Evolutionary conservation across 2,329 filamentous ascomycete species (phyloP), one percentile per base, ranked within the genome.

Genomic region (Diaporthe batatas): DNA sequence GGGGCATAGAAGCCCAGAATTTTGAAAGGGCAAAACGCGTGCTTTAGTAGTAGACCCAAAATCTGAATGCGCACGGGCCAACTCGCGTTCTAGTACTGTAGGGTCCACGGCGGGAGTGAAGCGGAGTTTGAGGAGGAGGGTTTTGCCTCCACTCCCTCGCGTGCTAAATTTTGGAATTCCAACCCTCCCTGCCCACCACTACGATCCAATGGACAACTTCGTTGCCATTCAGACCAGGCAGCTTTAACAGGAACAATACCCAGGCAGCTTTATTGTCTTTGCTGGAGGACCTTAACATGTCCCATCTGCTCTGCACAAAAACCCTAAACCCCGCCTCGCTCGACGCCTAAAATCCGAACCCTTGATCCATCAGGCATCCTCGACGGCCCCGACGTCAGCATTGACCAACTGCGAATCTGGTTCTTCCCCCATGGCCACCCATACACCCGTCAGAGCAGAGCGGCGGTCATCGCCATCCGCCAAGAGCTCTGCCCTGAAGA

Each of bases 401-500:
- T 42, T 44, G 57, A 44, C 42, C 67, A 21, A 32, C 39, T 51
- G 59, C 47, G 32, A 53, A 34, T 21, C 29, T 39, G 54, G 53
- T 14, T 58, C 44, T 29, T 10, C 51, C 18, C 34, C 23, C 36
- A 75, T 75, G 74, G 74, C 74, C 58, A 74, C 72, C 18, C 55
- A 67, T 32, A 75, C 74, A 3, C 74, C 74, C 12, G 42, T 72
- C n/a, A 69, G 72, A 58, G 36, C 72, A 68, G 62, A 70, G 65
- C 51, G 69, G 57, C 72, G 65, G 44, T 51, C 65, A 53, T 74
- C 72, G 58, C 74, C 74, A 69, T 49, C 65, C 16, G 53, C 59
- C 57, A 74, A 70, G 23, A 72, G 69, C 64, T 72, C 74, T 49
- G 69, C 72, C 7, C 57, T 74, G 44, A 75, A 74, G 58, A 64